phyloP scores from a whole-genome alignment of 768 basidiomycete genomes.

The Pulveroboletus sp. region DNA sequence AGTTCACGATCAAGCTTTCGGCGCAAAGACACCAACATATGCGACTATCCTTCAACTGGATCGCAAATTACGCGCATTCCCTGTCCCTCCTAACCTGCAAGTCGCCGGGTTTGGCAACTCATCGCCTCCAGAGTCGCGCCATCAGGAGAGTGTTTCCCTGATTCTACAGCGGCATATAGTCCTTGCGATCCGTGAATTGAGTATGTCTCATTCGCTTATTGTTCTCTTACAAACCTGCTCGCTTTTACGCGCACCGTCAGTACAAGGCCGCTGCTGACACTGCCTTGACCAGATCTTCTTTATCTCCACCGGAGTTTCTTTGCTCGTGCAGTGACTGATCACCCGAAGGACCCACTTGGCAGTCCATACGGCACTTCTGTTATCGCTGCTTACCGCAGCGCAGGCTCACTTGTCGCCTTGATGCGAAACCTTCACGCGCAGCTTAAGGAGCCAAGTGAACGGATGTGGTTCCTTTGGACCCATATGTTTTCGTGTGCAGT shows the following conservation, averaged over 20 bases:
- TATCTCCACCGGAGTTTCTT: slow-evolving; percentile 76
- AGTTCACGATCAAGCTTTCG: slow-evolving; percentile 70
- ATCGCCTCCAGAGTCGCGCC: slow-evolving; percentile 40
- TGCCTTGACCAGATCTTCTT: slow-evolving; percentile 47
- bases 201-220: slow-evolving; percentile 37
- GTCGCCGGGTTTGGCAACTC: slow-evolving; percentile 64
- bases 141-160: slow-evolving; percentile 36
- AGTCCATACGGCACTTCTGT: slow-evolving; percentile 73
- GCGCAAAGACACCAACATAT: slow-evolving; percentile 66
- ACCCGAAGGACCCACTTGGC: slow-evolving; percentile 70
- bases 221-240: not conserved
- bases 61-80: slow-evolving; percentile 64
- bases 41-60: slow-evolving; percentile 66
- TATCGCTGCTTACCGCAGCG: slow-evolving; percentile 71
- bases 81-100: slow-evolving; percentile 63
- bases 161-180: slow-evolving; percentile 67
- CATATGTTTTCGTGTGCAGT: slow-evolving; percentile 62
- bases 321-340: slow-evolving; percentile 68
- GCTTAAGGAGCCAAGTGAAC: slow-evolving; percentile 58
- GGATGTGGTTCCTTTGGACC: slow-evolving; percentile 57
- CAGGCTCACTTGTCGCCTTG: slow-evolving; percentile 66
- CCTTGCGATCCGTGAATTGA: slow-evolving; percentile 66
- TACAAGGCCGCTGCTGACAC: slow-evolving; percentile 15
- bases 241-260: slow-evolving; percentile 1
- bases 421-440: slow-evolving; percentile 69